phyloP scores from a whole-genome alignment of 768 basidiomycete genomes.

The Mycena indigotica region DNA sequence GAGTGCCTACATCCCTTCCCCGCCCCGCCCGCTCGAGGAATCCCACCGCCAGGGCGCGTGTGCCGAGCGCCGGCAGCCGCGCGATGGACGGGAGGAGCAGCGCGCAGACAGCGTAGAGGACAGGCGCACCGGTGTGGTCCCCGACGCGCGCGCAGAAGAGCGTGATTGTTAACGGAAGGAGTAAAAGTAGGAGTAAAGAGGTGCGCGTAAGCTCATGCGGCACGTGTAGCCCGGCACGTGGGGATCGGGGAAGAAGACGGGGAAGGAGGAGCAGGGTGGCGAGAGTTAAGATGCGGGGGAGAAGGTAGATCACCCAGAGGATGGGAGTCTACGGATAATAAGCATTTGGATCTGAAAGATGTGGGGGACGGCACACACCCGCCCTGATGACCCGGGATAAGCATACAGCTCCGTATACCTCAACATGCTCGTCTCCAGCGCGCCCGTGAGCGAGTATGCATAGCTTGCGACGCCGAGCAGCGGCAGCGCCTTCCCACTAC shows the following conservation, averaged over 20 bases:
- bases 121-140: neutral
- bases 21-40: conserved; percentile 4
- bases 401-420: neutral
- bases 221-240: too few relatives aligned
- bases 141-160: neutral
- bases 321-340: neutral
- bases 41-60: conserved; percentile 8
- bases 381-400: neutral
- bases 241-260: neutral
- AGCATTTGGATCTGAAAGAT: neutral
- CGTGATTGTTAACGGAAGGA: neutral
- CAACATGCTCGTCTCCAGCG: neutral
- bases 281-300: conserved; percentile 6
- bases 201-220: conserved; percentile 11
- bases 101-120: conserved; percentile 8
- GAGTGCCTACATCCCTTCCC: neutral
- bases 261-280: conserved; percentile 4
- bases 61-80: neutral
- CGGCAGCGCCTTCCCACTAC: neutral
- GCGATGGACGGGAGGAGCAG: neutral
- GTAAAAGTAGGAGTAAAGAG: neutral
- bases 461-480: neutral
- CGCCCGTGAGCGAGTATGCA: neutral
- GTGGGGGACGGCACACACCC: neutral
- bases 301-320: conserved; percentile 2